Conservation (phyloP, 164 flowering plant species). For the Stephania yunnanensis region DNA sequence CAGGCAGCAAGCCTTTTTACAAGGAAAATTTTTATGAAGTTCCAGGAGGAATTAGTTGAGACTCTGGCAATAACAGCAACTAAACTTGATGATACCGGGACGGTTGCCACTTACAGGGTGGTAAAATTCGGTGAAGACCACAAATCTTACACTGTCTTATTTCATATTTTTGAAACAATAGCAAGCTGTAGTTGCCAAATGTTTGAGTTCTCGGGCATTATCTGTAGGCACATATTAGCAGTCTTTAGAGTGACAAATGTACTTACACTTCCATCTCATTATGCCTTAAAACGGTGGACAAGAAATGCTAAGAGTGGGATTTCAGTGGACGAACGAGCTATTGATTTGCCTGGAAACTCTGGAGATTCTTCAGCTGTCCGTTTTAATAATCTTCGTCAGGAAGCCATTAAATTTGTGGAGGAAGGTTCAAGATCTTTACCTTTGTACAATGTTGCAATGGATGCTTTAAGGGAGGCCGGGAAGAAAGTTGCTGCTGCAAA, state of each 20-base stretch:
- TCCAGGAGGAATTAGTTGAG: constrained; percentile 81
- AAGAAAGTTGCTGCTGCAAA: constrained; percentile 48
- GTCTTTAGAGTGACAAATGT: constrained; percentile 80
- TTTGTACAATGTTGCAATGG: constrained; percentile 52
- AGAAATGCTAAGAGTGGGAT: constrained; percentile 56
- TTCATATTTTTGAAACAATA: constrained; percentile 55
- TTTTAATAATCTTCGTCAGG: constrained; percentile 53
- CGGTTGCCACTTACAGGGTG: constrained; percentile 58
- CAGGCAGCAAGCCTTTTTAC: constrained; percentile 76
- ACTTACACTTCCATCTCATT: constrained; percentile 62
- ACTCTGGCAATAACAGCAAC: constrained; percentile 78
- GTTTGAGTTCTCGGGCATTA: constrained; percentile 84
- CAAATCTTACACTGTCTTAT: constrained; percentile 50
- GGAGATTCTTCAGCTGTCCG: constrained; percentile 44
- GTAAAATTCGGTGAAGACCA: constrained; percentile 77
- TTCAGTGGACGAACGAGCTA: constrained; percentile 39
- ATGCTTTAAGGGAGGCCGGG: constrained; percentile 54
- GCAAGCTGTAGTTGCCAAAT: constrained; percentile 77
- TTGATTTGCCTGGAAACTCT: constrained; percentile 33
- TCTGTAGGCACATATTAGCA: constrained; percentile 79
- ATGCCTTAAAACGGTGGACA: constrained; percentile 66
- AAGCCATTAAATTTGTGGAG: constrained; percentile 67
- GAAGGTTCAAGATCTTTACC: constrained; percentile 66
- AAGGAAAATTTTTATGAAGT: constrained; percentile 56
- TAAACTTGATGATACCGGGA: constrained; percentile 55